phyloP scores from a whole-genome alignment of 2,329 filamentous ascomycete species.

The Aspergillus intermedius region DNA sequence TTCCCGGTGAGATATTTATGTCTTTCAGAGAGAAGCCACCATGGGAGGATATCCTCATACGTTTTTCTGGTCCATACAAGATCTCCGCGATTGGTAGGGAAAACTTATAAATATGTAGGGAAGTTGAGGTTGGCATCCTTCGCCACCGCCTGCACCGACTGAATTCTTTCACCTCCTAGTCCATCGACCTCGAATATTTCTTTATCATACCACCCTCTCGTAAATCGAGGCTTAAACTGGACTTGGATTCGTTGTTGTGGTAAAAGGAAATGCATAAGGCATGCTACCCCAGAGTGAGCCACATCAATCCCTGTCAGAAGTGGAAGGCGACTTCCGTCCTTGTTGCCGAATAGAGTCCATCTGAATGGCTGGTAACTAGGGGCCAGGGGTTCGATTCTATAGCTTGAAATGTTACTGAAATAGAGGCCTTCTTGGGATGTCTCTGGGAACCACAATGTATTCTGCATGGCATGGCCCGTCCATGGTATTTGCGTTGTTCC shows the following conservation, averaged over 20 bases:
- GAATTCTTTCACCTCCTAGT: background rate
- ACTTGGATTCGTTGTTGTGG: background rate
- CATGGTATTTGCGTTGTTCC: background rate
- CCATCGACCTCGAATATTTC: background rate
- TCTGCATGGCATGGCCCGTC: background rate
- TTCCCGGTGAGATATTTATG: background rate
- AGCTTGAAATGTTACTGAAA: background rate
- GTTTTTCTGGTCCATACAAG: background rate
- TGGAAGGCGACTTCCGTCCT: background rate
- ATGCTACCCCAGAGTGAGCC: no score
- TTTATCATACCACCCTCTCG: background rate
- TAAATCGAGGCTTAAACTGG: background rate
- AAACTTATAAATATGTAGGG: background rate
- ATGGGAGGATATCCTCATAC: background rate
- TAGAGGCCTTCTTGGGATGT: background rate
- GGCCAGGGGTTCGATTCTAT: background rate
- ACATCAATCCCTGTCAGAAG: background rate
- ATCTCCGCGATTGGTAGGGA: background rate
- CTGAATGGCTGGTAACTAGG: background rate
- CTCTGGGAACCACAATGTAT: background rate
- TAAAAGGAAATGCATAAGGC: background rate
- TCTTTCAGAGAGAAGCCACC: background rate
- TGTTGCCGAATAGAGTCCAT: background rate
- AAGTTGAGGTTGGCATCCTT: background rate
- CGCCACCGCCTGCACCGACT: background rate